Base-by-base conservation (phyloP, 2,329 filamentous ascomycete genomes). In the Huntiella bhutanensis region DNA sequence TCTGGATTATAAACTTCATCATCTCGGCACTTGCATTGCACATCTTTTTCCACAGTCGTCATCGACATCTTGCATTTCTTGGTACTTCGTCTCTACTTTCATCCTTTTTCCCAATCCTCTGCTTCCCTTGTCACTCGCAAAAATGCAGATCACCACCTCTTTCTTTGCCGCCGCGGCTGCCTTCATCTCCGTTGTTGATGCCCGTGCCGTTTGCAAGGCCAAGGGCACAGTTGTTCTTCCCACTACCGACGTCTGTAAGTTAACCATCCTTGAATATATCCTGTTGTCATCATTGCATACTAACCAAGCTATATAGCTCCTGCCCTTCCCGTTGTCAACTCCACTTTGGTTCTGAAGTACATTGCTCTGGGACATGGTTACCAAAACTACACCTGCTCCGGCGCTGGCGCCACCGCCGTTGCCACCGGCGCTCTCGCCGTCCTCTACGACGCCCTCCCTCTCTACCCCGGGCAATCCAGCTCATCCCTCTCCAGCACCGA, bases 351-450 rank as follows among this genome's bases (percentile, higher is more conserved):
- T 4, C 61, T 76, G 34, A 67, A 71, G 56, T 62, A 68, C 61
- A 70, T 81, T 51, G 68, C 66, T 47, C 60, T 81, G 37, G 77
- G 76, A 53, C 69, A 77, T 53, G 77, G 77, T 48, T 70, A 77
- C 54, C 77, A 81, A 55, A 81, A 81, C 68, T 81, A 81, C 33
- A 47, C 45, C 17, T 48, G 43, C 37, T 33, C 37, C 19, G 11
- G 28, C 10, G n/a, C 15, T 11, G 36, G 22, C 41, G 35, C 39
- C 13, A 19, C 47, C 16, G 33, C 47, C 33, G 43, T 33, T 16
- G 39, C 40, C 35, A 44, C 35, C 17, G 47, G 75, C 40, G 75
- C 75, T 41, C 62, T 76, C 17, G 75, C 75, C 51, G 67, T 70
- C 46, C 68, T 78, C 50, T 76, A 73, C 66, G 73, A 78, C 54